Conservation (phyloP, 2,329 filamentous ascomycete species). For the Trichophaea hybrida region DNA sequence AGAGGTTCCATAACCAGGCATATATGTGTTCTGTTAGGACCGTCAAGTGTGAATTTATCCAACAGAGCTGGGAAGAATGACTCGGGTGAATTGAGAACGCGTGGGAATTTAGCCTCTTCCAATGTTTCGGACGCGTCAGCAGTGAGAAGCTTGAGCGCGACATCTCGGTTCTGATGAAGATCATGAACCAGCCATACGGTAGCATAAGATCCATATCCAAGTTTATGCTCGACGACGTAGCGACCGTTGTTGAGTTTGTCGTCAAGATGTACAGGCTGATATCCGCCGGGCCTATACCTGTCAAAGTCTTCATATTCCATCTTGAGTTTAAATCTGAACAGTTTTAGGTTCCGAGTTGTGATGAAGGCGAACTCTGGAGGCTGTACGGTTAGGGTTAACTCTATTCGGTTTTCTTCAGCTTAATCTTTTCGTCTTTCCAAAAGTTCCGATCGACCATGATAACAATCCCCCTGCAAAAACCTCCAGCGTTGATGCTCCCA, state of each 20-base stretch:
- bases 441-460: too few species aligned
- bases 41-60: background rate
- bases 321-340: too few species aligned
- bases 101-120: background rate
- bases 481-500: too few species aligned
- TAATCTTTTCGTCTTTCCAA: too few species aligned
- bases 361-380: too few species aligned
- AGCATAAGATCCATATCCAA: constrained; percentile 35
- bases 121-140: background rate
- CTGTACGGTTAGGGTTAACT: too few species aligned
- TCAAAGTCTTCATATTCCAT: constrained; percentile 15
- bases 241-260: constrained; percentile 33
- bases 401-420: too few species aligned
- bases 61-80: background rate
- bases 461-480: too few species aligned
- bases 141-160: background rate
- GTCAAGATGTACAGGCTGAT: constrained; percentile 32
- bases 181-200: constrained; percentile 36
- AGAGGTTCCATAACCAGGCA: constrained; percentile 4
- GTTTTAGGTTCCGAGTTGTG: too few species aligned
- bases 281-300: constrained; percentile 21
- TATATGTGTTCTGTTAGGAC: background rate
- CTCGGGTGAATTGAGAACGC: background rate
- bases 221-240: constrained; percentile 35
- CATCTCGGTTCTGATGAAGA: background rate